Base-by-base conservation (phyloP, 1,284 basidiomycete genomes). In the Ganoderma lucidum region DNA sequence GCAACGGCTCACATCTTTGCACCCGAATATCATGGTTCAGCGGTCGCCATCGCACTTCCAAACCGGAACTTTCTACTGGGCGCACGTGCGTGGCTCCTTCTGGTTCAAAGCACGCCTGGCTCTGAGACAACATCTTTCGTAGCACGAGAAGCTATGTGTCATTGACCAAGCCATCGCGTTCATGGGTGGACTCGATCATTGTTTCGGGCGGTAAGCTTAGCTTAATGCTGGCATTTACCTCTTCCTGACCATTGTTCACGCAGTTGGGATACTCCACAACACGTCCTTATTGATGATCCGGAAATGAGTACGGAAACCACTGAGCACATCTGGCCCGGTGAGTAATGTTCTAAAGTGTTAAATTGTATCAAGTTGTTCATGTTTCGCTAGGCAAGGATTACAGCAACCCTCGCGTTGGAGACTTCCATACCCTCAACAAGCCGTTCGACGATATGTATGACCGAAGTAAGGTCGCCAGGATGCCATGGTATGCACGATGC, bases 121-220 rank as follows among this genome's bases (percentile, higher is more conserved):
- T 70, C 58, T 70, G 9, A 42, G 70, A 51, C 41, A 30, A 55
- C n/a, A 10, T n/a, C 12, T 61, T 60, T 37, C 64, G 61, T 63
- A 97, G 92, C 98, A 99, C 81, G 98, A 99, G 84, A 99, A 99
- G 81, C 80, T 99, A 70, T 99, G 97, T 79, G 96, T 99, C 17
- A 95, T 99, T 71, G 98, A 99, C 80, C 95, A 98, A 80, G 92
- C 95, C 0, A 97, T 99, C 73, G 97, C 95, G 0, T 99, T 99
- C 81, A 98, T 97, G 95, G 98, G 98, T 39, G 98, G 98, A 0
- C 82, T 99, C 45, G 98, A 99, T 81, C 86, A 97, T 59, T 98
- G 94, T 76, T 96, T 95, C 76, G 96, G 96, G 78, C 83, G 91
- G 91, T 90, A 69, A n/a, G 78, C 6, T 1, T 53, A 2, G 28